Percentiles rank a stretch among this genome's conserved stretches.
These are phyloP conservation scores for Lactarius vividus DNA, from an alignment of 768 basidiomycete species.

Conservation along the genomic window DNA sequence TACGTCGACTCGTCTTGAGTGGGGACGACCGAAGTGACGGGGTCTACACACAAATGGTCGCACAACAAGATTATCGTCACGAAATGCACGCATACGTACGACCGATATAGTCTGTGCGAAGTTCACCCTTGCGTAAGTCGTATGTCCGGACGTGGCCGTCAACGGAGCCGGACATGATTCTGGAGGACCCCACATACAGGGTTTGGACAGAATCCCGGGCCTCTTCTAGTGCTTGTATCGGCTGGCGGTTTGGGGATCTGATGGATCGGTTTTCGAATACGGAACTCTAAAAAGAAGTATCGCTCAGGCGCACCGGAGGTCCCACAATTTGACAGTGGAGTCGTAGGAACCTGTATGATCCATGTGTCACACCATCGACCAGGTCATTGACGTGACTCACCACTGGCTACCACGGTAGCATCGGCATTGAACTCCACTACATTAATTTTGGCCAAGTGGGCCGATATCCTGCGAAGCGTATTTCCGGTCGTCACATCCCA, in stretches of 20 bases:
- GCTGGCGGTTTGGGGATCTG: constrained; percentile 72
- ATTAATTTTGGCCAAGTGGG: constrained; percentile 90
- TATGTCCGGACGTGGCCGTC: constrained; percentile 93
- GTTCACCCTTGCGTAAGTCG: constrained; percentile 90
- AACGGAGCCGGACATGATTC: constrained; percentile 78
- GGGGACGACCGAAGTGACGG: constrained; percentile 79
- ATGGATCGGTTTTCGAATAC: constrained; percentile 1
- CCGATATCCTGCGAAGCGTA: constrained; percentile 78
- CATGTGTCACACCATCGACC: constrained; percentile 15
- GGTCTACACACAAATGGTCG: constrained; percentile 49
- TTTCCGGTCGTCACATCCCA: constrained; percentile 94
- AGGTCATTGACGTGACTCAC: constrained; percentile 43
- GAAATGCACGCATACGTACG: constrained; percentile 49
- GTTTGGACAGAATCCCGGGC: constrained; percentile 85
- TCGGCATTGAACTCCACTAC: constrained; percentile 88
- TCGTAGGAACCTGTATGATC: constrained; percentile 76
- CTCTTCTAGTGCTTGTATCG: constrained; percentile 90
- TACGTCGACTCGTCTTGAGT: constrained; percentile 79
- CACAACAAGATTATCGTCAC: not conserved
- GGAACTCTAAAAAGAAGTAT: not conserved
- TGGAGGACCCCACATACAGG: constrained; percentile 61
- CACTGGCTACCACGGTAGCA: constrained; percentile 83
- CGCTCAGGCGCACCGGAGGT: constrained; percentile 60
- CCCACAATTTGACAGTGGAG: constrained; percentile 88
- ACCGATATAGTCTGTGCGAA: constrained; percentile 87